Conservation (phyloP, 768 basidiomycete genomes). For the Leccinum rimulosum region DNA sequence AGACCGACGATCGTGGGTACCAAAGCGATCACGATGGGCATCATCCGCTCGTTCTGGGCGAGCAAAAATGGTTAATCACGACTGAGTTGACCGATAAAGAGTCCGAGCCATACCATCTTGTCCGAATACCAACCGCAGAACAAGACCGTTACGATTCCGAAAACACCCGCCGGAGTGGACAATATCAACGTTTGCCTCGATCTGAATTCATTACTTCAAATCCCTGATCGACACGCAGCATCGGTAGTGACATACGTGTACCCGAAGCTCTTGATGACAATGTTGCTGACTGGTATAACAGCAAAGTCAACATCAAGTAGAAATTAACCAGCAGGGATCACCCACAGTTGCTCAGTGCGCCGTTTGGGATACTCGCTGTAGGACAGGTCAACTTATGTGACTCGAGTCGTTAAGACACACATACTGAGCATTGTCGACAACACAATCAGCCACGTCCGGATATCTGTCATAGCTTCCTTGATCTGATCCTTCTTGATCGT, state of each 20-base stretch:
- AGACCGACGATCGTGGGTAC: conserved; percentile 58
- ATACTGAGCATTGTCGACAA: conserved; percentile 56
- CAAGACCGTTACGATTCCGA: conserved; percentile 47
- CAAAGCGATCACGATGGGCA: conserved; percentile 55
- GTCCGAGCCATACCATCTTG: conserved; percentile 41
- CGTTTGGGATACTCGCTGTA: conserved; percentile 64
- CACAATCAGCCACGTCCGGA: conserved; percentile 62
- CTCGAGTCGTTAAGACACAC: conserved; percentile 16
- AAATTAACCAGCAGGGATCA: background rate
- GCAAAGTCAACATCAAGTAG: background rate
- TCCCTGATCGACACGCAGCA: background rate
- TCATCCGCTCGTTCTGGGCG: conserved; percentile 53
- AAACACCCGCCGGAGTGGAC: conserved; percentile 52
- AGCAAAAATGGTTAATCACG: background rate
- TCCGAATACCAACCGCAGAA: conserved; percentile 66
- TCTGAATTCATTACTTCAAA: conserved; percentile 26
- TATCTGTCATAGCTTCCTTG: conserved; percentile 52
- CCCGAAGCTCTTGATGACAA: conserved; percentile 62
- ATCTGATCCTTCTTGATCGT: conserved; percentile 57
- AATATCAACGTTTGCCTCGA: conserved; percentile 61
- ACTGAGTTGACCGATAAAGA: background rate
- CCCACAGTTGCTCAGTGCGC: conserved; percentile 61
- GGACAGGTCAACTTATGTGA: background rate
- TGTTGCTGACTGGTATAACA: conserved; percentile 47
- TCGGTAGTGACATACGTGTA: conserved; percentile 46